Conservation (phyloP, 306 rosid genomes). For the Datisca glomerata region DNA sequence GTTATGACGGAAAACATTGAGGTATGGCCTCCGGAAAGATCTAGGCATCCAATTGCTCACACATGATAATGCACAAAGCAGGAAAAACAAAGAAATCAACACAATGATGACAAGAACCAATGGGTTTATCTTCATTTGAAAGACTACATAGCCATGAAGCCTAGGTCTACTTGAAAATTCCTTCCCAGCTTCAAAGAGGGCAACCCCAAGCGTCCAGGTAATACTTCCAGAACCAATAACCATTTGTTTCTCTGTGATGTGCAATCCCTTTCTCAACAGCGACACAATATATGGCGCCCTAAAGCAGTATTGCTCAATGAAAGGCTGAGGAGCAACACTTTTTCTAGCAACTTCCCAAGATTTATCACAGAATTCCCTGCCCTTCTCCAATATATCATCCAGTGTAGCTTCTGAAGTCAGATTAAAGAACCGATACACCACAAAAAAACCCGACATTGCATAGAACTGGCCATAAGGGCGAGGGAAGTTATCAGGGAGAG, state of each 20-base stretch:
- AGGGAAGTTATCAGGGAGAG: slow-evolving; percentile 49
- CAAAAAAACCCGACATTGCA: slow-evolving; percentile 88
- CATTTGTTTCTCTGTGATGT: slow-evolving; percentile 56
- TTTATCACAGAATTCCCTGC: slow-evolving; percentile 58
- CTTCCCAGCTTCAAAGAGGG: slow-evolving; percentile 83
- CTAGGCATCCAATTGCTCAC: slow-evolving; percentile 62
- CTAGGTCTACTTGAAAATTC: slow-evolving; percentile 40
- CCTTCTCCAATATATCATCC: slow-evolving; percentile 76
- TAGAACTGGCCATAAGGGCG: slow-evolving; percentile 69
- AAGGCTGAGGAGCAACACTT: slow-evolving; percentile 90
- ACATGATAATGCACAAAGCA: slow-evolving; percentile 61
- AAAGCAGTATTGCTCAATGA: slow-evolving; percentile 94
- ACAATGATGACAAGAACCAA: slow-evolving; percentile 35
- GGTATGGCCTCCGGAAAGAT: slow-evolving; percentile 58
- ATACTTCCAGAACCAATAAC: slow-evolving; percentile 86
- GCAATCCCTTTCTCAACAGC: slow-evolving; percentile 83
- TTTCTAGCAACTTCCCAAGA: slow-evolving; percentile 71
- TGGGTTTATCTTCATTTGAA: slow-evolving; percentile 57
- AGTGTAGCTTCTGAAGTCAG: slow-evolving; percentile 65
- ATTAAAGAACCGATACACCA: slow-evolving; percentile 79
- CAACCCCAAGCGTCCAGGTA: slow-evolving; percentile 98
- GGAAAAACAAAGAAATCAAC: slow-evolving; percentile 49
- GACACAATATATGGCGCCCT: slow-evolving; percentile 83
- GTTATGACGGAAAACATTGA: slow-evolving; percentile 65
- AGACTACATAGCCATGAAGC: slow-evolving; percentile 38